phyloP scores from a whole-genome alignment of 768 basidiomycete species.

The Suillus sp. region DNA sequence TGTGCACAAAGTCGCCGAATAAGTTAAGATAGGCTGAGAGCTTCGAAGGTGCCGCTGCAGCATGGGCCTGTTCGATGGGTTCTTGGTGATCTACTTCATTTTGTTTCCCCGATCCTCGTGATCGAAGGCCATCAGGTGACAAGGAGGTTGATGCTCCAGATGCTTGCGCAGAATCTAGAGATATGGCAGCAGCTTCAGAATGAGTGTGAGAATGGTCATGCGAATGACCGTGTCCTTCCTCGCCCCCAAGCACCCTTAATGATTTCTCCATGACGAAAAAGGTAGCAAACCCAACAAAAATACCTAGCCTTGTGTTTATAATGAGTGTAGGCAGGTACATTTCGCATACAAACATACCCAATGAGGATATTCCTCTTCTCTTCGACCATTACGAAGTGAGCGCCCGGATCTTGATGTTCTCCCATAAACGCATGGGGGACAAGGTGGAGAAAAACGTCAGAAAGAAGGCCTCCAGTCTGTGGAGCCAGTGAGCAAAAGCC shows the following conservation, averaged over 20 bases:
- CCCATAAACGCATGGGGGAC: slow-evolving; percentile 93
- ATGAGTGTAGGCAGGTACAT: slow-evolving; percentile 18
- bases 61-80: slow-evolving; percentile 25
- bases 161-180: slow-evolving; percentile 31
- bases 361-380: slow-evolving; percentile 90
- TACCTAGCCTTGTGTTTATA: slow-evolving; percentile 55
- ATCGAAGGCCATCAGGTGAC: slow-evolving; percentile 50
- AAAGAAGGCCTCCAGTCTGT: slow-evolving; percentile 87
- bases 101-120: slow-evolving; percentile 40
- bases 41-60: slow-evolving; percentile 64
- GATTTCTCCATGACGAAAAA: slow-evolving; percentile 96
- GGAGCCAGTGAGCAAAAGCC: slow-evolving; percentile 22
- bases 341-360: slow-evolving; percentile 53
- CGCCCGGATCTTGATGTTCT: slow-evolving; percentile 71
- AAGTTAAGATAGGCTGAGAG: slow-evolving; percentile 91
- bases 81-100: slow-evolving; percentile 24
- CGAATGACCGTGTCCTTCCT: slow-evolving; percentile 53
- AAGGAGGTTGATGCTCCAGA: slow-evolving; percentile 49
- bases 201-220: slow-evolving; percentile 64
- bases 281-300: slow-evolving; percentile 84
- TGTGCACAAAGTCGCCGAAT: slow-evolving; percentile 93
- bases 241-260: slow-evolving; percentile 75
- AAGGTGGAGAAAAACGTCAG: slow-evolving; percentile 90
- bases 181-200: slow-evolving; percentile 32
- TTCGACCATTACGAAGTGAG: slow-evolving; percentile 82